Percentiles rank a stretch among this genome's conserved stretches.
Evolutionary conservation across 345 rosid genomes (phyloP).

Genomic region (Linum trigynum): DNA sequence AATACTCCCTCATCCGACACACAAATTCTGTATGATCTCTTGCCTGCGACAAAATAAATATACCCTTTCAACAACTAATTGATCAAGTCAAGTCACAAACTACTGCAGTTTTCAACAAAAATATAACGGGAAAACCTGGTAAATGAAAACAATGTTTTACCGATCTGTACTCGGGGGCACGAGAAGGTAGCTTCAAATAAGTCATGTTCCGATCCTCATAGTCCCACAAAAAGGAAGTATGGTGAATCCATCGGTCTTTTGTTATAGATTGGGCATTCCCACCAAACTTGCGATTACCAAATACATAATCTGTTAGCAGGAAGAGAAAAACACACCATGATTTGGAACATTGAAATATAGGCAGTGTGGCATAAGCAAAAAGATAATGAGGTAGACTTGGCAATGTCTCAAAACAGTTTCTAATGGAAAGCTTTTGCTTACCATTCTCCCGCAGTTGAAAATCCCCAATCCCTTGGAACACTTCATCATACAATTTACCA

Average conservation of each 20-base stretch:
- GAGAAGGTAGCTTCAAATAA: slow-evolving; percentile 60
- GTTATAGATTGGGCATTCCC: slow-evolving; percentile 86
- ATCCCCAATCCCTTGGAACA: slow-evolving; percentile 48
- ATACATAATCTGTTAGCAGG: slow-evolving; percentile 61
- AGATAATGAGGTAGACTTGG: not conserved
- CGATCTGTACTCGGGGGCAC: slow-evolving; percentile 56
- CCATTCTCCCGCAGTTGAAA: slow-evolving; percentile 87
- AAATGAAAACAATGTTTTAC: slow-evolving; percentile 18
- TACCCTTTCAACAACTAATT: no score
- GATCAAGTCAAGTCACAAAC: no score
- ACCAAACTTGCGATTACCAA: slow-evolving; percentile 68
- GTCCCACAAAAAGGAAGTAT: slow-evolving; percentile 84
- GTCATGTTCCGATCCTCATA: slow-evolving; percentile 56
- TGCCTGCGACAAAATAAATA: not conserved
- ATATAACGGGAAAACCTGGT: no score
- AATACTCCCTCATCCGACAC: not conserved
- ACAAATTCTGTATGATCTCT: not conserved
- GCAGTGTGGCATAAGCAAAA: not conserved
- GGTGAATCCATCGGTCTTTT: slow-evolving; percentile 71
- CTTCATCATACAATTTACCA: slow-evolving; percentile 45
- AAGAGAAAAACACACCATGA: not conserved
- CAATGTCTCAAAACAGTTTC: not conserved
- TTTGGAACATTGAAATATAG: no score
- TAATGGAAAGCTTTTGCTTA: slow-evolving; percentile 18
- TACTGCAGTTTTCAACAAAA: no score